Base-by-base conservation (phyloP, 345 rosid genomes). In the Citrus inodora region DNA sequence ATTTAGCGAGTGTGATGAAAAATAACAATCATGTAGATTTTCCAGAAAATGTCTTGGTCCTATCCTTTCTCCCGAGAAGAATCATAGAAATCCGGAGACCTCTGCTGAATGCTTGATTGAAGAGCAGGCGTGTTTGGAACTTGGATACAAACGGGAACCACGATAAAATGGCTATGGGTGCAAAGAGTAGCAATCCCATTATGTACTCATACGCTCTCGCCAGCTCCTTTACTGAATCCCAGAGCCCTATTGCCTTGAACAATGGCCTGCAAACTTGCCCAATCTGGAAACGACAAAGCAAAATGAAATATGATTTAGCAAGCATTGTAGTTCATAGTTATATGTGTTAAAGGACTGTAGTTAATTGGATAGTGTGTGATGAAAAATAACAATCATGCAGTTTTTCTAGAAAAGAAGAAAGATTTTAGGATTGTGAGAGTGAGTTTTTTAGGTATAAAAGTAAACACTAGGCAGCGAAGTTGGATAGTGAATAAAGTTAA, bases 81-180 rank as follows among this genome's bases (percentile, higher is more conserved):
- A 97, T 94, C 95, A 90, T 90, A 24, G 99, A 92, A 72, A 94
- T 97, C 85, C 90, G 98, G 65, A 96, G 89, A 76, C 99, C 98
- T 87, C 97, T 91, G 71, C 99, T 92, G 56, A 96, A 86, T 40
- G 99, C 98, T 82, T 90, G 98, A 83, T 96, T 94, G 89, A 96
- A 97, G 55, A 97, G 93, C 78, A 94, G 78, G 11, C 98, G 92
- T 5, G 93, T 86, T 80, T 97, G 99, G 87, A 97, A 82, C 85
- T 94, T 98, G 1, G 90, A 92, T 10, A 94, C 93, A 42, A 97
- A 94, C 0, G 99, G 97, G 87, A 97, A 87, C 89, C 90, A 97
- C 1, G 99, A 93, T 78, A 94, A 79, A 25, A 91, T 82, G 1
- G 97, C 97, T 1, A 78, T 86, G 2, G 98, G 99, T 73, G 82